phyloP scores from a whole-genome alignment of 176 grass and related monocot species.

The Carex scoparia region DNA sequence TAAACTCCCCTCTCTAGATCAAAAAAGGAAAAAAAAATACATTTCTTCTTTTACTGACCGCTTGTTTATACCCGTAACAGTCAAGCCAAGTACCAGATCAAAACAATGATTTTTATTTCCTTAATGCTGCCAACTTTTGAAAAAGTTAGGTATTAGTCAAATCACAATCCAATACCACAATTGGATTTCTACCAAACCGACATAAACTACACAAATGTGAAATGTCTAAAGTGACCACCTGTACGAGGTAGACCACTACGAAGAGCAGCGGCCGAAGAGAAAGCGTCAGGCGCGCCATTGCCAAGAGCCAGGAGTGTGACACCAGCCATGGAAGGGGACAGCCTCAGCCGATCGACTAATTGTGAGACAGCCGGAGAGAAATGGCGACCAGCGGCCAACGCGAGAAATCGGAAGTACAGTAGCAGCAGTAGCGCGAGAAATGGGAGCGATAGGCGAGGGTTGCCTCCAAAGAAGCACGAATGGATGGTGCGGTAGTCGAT shows the following conservation, averaged over 20 bases:
- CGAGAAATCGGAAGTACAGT: slow-evolving; percentile 72
- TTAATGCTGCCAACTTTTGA: neutral
- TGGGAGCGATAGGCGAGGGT: slow-evolving; percentile 49
- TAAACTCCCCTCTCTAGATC: neutral
- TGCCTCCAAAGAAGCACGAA: slow-evolving; percentile 38
- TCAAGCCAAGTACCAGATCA: neutral
- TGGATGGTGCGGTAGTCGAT: slow-evolving; percentile 67
- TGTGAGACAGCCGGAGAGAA: slow-evolving; percentile 66
- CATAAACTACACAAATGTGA: neutral
- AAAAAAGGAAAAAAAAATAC: neutral
- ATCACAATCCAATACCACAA: neutral
- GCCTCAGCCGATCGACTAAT: slow-evolving; percentile 50
- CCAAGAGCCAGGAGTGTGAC: slow-evolving; percentile 91
- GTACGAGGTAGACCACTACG: slow-evolving; percentile 38
- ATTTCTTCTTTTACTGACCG: neutral
- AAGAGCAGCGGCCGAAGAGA: slow-evolving; percentile 70
- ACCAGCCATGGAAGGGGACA: slow-evolving; percentile 81
- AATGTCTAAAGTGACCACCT: neutral
- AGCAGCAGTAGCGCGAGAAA: slow-evolving; percentile 41
- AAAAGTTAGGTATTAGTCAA: neutral
- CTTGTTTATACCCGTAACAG: neutral
- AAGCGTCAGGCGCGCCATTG: slow-evolving; percentile 78
- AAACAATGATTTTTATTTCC: neutral
- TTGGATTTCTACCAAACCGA: neutral
- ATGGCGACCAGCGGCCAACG: slow-evolving; percentile 38